Percentiles rank a stretch among this genome's conserved stretches.
These are phyloP conservation scores for Cladosporium sp. DNA, from an alignment of 2,329 filamentous ascomycete species.

Conservation along the genomic window DNA sequence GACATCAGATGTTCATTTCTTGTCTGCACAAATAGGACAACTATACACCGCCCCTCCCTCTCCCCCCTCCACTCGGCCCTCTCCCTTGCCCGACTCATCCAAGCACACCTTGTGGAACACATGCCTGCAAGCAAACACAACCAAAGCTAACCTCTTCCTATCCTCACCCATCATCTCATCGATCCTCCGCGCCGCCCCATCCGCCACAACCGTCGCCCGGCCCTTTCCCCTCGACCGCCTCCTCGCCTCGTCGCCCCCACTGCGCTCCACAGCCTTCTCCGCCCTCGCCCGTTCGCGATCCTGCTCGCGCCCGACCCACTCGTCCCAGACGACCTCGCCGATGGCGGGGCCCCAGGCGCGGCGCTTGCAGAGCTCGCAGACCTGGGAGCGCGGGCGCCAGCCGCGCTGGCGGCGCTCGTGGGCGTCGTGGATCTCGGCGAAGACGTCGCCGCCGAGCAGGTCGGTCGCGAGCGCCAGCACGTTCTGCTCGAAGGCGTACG, in stretches of 20 bases:
- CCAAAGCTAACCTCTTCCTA: conserved; percentile 42
- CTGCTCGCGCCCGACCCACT: conserved; percentile 62
- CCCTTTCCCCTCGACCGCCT: conserved; percentile 49
- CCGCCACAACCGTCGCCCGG: conserved; percentile 37
- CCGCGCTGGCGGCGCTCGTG: conserved; percentile 71
- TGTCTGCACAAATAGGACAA: conserved; percentile 29
- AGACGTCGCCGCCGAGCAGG: conserved; percentile 82
- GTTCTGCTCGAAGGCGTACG: conserved; percentile 91
- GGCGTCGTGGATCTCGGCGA: conserved; percentile 71
- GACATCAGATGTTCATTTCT: no score
- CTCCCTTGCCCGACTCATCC: conserved; percentile 39
- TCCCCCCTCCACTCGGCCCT: conserved; percentile 9
- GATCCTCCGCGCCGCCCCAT: conserved; percentile 29
- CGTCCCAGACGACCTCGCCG: conserved; percentile 68
- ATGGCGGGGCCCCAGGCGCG: conserved; percentile 86
- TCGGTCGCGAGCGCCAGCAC: conserved; percentile 79
- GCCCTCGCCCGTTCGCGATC: conserved; percentile 38
- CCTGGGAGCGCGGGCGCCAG: conserved; percentile 80
- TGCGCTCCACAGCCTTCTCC: conserved; percentile 35
- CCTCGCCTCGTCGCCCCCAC: conserved; percentile 29
- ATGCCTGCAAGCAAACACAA: conserved; percentile 64
- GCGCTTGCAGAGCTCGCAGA: conserved; percentile 77
- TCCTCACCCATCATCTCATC: conserved; percentile 33
- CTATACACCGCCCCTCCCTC: conserved; percentile 19
- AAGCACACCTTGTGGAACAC: conserved; percentile 64